Evolutionary conservation across 768 basidiomycete species (phyloP), one percentile per base, ranked within the genome.

Genomic region (Naganishia randhawae): DNA sequence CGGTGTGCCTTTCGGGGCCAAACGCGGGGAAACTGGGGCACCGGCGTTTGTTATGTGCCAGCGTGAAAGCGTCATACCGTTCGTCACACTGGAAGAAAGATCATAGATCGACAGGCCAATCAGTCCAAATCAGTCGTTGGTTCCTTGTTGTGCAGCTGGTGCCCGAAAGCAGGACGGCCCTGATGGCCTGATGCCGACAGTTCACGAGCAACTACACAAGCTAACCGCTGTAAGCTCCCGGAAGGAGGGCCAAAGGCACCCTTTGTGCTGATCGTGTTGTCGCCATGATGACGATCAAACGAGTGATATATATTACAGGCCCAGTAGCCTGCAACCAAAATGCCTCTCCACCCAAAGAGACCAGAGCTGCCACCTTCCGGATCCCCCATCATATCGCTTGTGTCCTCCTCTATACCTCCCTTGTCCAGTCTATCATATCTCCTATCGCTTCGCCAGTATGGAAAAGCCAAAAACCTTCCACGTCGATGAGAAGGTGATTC

Each of bases 381-480:
- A 50, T 25, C 27, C 50, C n/a, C n/a, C 11, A 53, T 53, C 27
- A 14, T 39, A 14, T 39, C 37, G 37, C 14, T 14, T 39, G 7
- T n/a, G n/a, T 39, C 14, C 14, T 39, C 7, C 37, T 39, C 37
- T 7, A 39, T 39, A 39, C 37, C 37, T 14, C 37, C 29, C 4
- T 27, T 17, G 22, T 8, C 25, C 11, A 52, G 9, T 25, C 25
- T 29, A 2, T 29, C 31, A 3, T 29, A 52, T 52, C 51, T 31
- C 4, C 4, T 29, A 7, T 19, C 51, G 7, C 51, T 19, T 29
- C 11, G 29, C 7, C 57, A 61, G 1, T 25, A 61, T 61, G 57
- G 57, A 61, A 22, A 61, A 61, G 57, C 57, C 41, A n/a, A 39
- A 61, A 11, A 39, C 37, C 9, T 39, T 39, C 37, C 57, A 61